These are phyloP conservation scores for Eutrema heterophyllum DNA, from an alignment of 345 rosid species.

Conservation along the genomic window DNA sequence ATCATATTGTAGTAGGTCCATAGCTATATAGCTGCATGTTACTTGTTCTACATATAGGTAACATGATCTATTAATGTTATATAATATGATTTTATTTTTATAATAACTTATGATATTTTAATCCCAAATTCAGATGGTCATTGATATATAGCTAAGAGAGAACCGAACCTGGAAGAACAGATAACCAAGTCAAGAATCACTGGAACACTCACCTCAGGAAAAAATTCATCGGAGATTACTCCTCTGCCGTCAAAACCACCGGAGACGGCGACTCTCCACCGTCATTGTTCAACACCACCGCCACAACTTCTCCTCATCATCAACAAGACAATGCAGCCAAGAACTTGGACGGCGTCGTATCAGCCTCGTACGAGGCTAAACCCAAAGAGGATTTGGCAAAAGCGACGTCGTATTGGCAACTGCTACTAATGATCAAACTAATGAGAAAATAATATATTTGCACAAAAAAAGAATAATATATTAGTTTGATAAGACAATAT, in stretches of 20 bases:
- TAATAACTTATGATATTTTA: neutral
- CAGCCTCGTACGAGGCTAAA: neutral
- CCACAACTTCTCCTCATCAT: conserved; percentile 52
- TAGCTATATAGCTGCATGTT: neutral
- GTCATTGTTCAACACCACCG: conserved; percentile 36
- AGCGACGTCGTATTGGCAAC: neutral
- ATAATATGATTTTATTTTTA: neutral
- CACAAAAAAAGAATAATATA: too few relatives aligned
- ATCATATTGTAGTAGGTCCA: neutral
- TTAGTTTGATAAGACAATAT: too few relatives aligned
- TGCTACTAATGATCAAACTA: neutral
- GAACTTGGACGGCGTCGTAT: neutral
- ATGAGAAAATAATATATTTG: too few relatives aligned
- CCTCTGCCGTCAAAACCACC: neutral
- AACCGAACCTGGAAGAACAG: conserved; percentile 62
- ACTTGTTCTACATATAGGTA: neutral
- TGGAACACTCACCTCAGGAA: conserved; percentile 52
- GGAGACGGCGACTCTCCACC: conserved; percentile 6
- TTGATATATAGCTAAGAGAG: conserved; percentile 55
- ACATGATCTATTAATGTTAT: neutral
- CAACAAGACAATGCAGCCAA: conserved; percentile 43
- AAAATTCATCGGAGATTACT: conserved; percentile 31
- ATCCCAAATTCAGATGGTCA: conserved; percentile 41
- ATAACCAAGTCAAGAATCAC: conserved; percentile 60
- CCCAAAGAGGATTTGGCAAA: neutral